phyloP scores from a whole-genome alignment of 805 yeast genomes.

The Blastobotrys terrestris region DNA sequence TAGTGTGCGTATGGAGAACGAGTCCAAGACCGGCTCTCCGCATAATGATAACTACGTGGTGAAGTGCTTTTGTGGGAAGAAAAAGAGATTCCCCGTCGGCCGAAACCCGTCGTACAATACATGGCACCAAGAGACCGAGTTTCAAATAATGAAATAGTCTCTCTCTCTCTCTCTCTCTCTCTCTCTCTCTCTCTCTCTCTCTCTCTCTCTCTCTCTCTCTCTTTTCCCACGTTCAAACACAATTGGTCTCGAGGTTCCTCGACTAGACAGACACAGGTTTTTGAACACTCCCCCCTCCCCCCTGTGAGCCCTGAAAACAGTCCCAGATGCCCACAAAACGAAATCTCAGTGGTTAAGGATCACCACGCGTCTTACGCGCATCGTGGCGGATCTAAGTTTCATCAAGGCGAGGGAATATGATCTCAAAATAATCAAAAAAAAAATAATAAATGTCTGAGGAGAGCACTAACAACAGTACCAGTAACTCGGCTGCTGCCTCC shows the following conservation, averaged over 20 bases:
- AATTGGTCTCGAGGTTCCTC: too few species aligned
- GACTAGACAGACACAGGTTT: too few species aligned
- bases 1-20: constrained; percentile 37
- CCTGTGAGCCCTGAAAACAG: too few species aligned
- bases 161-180: not conserved
- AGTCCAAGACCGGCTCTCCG: constrained; percentile 29
- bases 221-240: not conserved
- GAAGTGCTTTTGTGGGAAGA: constrained; percentile 47
- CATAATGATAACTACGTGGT: constrained; percentile 44
- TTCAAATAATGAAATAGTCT: not conserved
- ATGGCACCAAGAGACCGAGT: constrained; percentile 23
- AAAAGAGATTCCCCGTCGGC: constrained; percentile 61
- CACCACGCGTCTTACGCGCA: not conserved
- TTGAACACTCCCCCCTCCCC: not conserved
- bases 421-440: too few species aligned
- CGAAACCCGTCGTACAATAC: constrained; percentile 41
- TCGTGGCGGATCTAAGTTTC: not conserved
- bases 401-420: too few species aligned
- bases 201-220: not conserved
- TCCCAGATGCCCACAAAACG: not conserved
- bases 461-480: not conserved
- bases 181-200: not conserved
- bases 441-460: not conserved
- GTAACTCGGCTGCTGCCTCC: too few species aligned
- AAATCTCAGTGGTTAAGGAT: not conserved